These are phyloP conservation scores for Populus davidiana DNA, from an alignment of 345 rosid species.

Conservation along the genomic window DNA sequence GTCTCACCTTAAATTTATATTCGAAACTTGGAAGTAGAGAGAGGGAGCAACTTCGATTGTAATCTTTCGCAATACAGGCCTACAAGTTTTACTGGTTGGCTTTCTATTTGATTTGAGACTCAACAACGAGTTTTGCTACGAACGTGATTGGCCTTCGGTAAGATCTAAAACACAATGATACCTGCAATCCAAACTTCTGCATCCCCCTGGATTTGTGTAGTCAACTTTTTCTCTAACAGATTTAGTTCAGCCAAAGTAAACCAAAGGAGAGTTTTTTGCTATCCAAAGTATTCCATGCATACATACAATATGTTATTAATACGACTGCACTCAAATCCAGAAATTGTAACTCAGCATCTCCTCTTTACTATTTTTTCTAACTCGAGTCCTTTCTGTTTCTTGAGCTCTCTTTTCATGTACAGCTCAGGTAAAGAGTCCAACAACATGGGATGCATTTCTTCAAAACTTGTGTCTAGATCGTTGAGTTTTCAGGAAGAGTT, in stretches of 20 bases:
- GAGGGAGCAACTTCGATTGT: too few species aligned
- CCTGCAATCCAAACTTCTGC: neutral
- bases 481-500: constrained; percentile 29
- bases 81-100: too few species aligned
- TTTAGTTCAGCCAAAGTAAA: neutral
- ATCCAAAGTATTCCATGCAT: neutral
- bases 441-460: constrained; percentile 46
- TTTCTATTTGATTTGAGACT: neutral
- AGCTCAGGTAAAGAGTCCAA: neutral
- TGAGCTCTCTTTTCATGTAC: neutral
- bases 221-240: neutral
- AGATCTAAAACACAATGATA: neutral
- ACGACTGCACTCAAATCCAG: neutral
- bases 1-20: too few species aligned
- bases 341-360: neutral
- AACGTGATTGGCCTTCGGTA: neutral
- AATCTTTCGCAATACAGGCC: too few species aligned
- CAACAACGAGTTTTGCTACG: neutral
- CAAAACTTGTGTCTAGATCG: constrained; percentile 33
- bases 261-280: neutral
- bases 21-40: too few species aligned
- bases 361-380: neutral
- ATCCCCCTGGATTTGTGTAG: too few species aligned
- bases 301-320: too few species aligned
- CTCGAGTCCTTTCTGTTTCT: neutral